These are phyloP conservation scores for Schizopora paradoxa DNA, from an alignment of 1,284 basidiomycete species.

Conservation along the genomic window DNA sequence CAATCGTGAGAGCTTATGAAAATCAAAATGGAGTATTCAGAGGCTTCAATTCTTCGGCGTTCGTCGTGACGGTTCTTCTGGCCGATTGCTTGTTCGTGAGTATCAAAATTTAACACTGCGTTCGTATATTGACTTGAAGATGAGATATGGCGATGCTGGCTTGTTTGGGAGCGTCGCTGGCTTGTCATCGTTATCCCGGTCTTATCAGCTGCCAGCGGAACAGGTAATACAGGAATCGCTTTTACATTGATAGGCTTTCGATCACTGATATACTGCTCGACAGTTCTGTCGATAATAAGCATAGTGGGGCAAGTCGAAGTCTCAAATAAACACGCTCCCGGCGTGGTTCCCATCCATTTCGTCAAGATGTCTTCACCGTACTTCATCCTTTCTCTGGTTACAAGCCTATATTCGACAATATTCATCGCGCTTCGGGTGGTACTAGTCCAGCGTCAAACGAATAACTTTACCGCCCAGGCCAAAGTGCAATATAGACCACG, in stretches of 20 bases:
- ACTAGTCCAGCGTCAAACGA: not conserved
- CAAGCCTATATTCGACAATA: not conserved
- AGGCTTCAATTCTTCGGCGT: no score
- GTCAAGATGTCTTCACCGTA: not conserved
- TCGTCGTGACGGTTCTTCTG: not conserved
- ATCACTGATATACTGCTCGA: no score
- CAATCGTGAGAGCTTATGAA: not conserved
- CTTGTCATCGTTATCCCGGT: not conserved
- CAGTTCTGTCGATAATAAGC: not conserved
- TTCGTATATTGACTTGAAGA: not conserved
- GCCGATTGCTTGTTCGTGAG: not conserved
- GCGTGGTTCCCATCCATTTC: not conserved
- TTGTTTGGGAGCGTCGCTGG: not conserved
- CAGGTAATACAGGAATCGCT: not conserved
- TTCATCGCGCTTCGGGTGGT: not conserved
- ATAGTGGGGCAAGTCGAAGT: not conserved
- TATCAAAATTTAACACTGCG: not conserved
- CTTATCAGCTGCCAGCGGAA: not conserved
- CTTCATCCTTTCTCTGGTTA: not conserved
- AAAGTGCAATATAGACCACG: not conserved
- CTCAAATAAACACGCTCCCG: not conserved
- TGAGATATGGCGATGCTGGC: conserved; percentile 1
- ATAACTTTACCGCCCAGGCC: not conserved
- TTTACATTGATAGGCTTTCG: not conserved
- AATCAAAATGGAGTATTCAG: no score